Conservation (phyloP, 1,284 basidiomycete genomes). For the Cutaneotrichosporon dermatis region DNA sequence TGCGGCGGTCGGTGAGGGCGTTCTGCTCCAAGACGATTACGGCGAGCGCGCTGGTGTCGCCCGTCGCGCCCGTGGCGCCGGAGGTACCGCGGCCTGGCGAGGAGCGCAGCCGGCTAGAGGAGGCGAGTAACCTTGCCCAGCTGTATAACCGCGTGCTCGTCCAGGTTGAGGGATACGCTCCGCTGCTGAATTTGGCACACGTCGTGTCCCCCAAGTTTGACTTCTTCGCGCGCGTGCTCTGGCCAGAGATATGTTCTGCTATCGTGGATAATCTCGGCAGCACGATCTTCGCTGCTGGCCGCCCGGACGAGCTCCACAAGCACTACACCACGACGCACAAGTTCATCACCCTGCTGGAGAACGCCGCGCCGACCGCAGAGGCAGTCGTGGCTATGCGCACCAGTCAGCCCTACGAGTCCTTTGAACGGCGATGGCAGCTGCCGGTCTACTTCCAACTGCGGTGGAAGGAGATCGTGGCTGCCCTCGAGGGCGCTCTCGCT, state of each 20-base stretch:
- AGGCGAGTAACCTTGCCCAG: neutral
- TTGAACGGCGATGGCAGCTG: slow-evolving; percentile 87
- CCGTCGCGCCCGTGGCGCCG: slow-evolving; percentile 28
- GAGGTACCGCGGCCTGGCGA: neutral
- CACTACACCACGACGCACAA: slow-evolving; percentile 77
- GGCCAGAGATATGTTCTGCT: slow-evolving; percentile 72
- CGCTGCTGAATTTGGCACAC: slow-evolving; percentile 71
- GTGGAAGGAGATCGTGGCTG: slow-evolving; percentile 87
- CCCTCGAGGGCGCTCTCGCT: slow-evolving; percentile 64
- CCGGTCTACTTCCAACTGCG: slow-evolving; percentile 97
- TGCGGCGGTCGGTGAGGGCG: slow-evolving; percentile 63
- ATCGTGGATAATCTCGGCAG: slow-evolving; percentile 78
- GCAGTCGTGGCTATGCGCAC: slow-evolving; percentile 66
- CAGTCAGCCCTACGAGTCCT: slow-evolving; percentile 65
- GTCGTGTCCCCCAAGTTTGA: slow-evolving; percentile 59
- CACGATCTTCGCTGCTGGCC: slow-evolving; percentile 81
- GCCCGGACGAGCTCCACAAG: slow-evolving; percentile 75
- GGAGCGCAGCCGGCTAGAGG: slow-evolving; percentile 8
- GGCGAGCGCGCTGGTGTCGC: slow-evolving; percentile 25
- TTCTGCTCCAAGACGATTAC: slow-evolving; percentile 55
- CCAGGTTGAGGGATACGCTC: slow-evolving; percentile 68
- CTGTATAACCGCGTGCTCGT: slow-evolving; percentile 76
- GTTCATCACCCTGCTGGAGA: slow-evolving; percentile 80
- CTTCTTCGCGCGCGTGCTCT: slow-evolving; percentile 79
- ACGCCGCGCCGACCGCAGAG: slow-evolving; percentile 68